Evolutionary conservation across 768 basidiomycete genomes (phyloP).

Genomic region (Boletus pseudopeckii): DNA sequence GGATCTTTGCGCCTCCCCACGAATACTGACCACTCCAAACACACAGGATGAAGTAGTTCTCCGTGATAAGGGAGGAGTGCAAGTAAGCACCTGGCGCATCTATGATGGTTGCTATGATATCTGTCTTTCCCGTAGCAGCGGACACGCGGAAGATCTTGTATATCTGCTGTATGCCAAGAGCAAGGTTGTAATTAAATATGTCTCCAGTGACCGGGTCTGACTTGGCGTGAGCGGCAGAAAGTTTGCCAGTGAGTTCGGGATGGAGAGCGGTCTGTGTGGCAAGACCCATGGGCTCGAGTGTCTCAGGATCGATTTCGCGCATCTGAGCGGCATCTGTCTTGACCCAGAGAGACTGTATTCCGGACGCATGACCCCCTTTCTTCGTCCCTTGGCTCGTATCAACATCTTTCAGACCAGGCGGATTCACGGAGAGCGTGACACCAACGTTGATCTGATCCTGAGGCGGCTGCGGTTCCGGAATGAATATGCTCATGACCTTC

Average conservation of each 20-base stretch:
- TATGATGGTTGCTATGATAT: constrained; percentile 34
- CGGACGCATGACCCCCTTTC: constrained; percentile 23
- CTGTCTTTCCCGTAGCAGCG: constrained; percentile 29
- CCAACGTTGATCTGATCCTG: constrained; percentile 20
- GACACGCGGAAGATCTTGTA: constrained; percentile 38
- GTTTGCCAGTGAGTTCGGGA: constrained; percentile 30
- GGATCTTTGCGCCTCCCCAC: constrained; percentile 28
- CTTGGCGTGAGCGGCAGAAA: constrained; percentile 38
- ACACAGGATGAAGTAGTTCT: constrained; percentile 36
- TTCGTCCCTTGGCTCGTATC: constrained; percentile 20
- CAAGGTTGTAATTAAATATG: constrained; percentile 34
- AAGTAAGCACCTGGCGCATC: constrained; percentile 40
- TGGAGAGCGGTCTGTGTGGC: constrained; percentile 29
- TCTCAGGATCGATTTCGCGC: constrained; percentile 35
- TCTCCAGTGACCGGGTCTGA: constrained; percentile 35
- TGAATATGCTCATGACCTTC: constrained; percentile 30
- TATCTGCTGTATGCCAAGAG: constrained; percentile 25
- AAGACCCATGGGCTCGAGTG: constrained; percentile 35
- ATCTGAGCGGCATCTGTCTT: constrained; percentile 32
- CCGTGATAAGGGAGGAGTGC: constrained; percentile 37
- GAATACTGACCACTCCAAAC: constrained; percentile 32
- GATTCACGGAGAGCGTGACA: constrained; percentile 31
- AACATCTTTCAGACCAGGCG: constrained; percentile 24
- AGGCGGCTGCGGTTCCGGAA: constrained; percentile 12
- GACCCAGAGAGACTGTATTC: constrained; percentile 28